A percentile compares a stretch with the other conserved stretches of the same genome.
phyloP scores from a whole-genome alignment of 139 green algal species.

The Diplosphaera chodatii region DNA sequence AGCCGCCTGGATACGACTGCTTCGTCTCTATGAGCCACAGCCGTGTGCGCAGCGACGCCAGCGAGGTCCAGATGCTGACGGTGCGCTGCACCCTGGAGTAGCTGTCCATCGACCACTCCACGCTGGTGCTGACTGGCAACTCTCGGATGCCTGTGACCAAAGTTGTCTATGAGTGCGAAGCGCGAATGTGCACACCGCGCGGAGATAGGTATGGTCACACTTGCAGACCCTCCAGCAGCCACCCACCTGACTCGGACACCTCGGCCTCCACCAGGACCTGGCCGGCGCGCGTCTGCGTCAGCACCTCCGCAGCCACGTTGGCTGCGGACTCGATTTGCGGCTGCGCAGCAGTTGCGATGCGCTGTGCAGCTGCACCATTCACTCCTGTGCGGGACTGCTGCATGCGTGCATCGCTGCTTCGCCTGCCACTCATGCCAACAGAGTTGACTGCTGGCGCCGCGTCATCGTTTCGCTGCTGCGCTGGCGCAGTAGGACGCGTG shows the following conservation, averaged over 20 bases:
- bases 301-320: not conserved
- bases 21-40: conserved; percentile 79
- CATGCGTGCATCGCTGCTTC: not conserved
- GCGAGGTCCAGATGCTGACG: conserved; percentile 81
- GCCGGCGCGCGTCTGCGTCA: not conserved
- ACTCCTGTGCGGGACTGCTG: no score
- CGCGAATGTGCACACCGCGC: no score
- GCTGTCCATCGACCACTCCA: conserved; percentile 70
- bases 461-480: no score
- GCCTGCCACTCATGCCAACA: not conserved
- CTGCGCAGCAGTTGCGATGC: not conserved
- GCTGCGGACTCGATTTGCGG: not conserved
- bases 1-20: conserved; percentile 69
- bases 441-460: no score
- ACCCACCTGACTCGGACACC: not conserved
- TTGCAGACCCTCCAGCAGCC: no score
- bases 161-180: no score
- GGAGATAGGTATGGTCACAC: no score
- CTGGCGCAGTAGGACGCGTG: no score
- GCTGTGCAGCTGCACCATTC: not conserved
- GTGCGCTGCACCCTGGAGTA: conserved; percentile 62
- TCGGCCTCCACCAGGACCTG: not conserved
- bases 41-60: conserved; percentile 55
- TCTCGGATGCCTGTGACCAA: not conserved
- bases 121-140: conserved; percentile 42